These are phyloP conservation scores for Wickerhamiella bombiphila DNA, from an alignment of 805 yeast genomes.

Conservation along the genomic window DNA sequence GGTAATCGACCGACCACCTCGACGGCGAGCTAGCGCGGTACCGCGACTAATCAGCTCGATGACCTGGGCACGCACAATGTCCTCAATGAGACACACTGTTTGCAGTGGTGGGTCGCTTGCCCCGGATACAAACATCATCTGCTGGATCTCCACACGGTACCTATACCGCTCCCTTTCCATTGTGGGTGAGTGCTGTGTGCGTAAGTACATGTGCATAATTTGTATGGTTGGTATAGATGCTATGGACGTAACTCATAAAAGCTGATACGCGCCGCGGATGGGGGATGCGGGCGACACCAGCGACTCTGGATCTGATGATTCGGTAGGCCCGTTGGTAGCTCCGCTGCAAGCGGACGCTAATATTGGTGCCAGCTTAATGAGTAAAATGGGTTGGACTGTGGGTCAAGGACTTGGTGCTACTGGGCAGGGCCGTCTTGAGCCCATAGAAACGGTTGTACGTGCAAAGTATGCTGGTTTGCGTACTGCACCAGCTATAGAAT, in stretches of 20 bases:
- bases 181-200: too few species aligned
- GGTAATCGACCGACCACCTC: constrained; percentile 74
- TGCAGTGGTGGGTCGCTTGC: constrained; percentile 91
- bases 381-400: constrained; percentile 72
- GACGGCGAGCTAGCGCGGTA: constrained; percentile 54
- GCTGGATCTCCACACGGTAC: constrained; percentile 86
- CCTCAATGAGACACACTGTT: constrained; percentile 86
- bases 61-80: constrained; percentile 88
- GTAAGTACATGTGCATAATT: too few species aligned
- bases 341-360: background rate
- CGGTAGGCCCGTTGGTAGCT: constrained; percentile 2
- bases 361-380: constrained; percentile 56
- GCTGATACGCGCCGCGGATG: background rate
- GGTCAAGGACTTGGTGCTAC: constrained; percentile 76
- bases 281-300: background rate
- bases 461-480: constrained; percentile 26
- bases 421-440: constrained; percentile 63
- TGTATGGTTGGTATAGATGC: too few species aligned
- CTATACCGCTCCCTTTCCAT: constrained; percentile 31
- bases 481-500: background rate
- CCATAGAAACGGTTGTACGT: constrained; percentile 55
- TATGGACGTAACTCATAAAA: too few species aligned
- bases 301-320: constrained; percentile 5
- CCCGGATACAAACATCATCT: constrained; percentile 96
- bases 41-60: constrained; percentile 68